Evolutionary conservation across 768 basidiomycete genomes (phyloP), one percentile per base, ranked within the genome.

Genomic region (Agrocybe praecox): DNA sequence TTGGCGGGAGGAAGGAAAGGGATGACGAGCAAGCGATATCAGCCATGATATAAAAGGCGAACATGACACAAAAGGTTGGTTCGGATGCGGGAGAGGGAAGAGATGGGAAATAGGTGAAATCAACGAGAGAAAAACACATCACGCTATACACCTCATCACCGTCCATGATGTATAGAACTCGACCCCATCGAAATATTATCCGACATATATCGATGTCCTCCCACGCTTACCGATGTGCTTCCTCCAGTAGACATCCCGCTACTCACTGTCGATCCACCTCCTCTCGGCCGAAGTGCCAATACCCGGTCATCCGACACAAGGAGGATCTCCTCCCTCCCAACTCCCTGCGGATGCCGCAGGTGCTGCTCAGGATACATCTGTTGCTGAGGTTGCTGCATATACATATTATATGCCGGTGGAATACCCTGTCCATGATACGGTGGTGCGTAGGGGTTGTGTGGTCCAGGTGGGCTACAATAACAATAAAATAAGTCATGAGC

Each of bases 281-380:
- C 68, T 55, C 78, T 72, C 59, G 88, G 75, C 47, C 87, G 84
- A 52, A 94, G 71, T 43, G 87, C 81, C 67, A 94, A 74, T 57
- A 94, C 86, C 32, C 89, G 84, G 72, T 96, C 94, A 63, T 96
- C 95, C 4, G 91, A 93, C 33, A 93, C 90, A 72, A 96, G 86
- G 59, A 96, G 75, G 67, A 97, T 93, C 72, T 97, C 94, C 57
- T 92, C 89, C 23, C 90, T 81, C 12, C 81, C 86, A 11, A 78
- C 75, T 32, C 76, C 74, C 64, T 84, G 82, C 43, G 76, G 75
- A 58, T 79, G 71, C 40, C 77, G 73, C n/a, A 72, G 65, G 54
- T 78, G 76, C 45, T 76, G 76, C 59, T 76, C 75, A 9, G 79
- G 74, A 57, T 80, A 80, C 52, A 62, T 52, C 22, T 57, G 55